Base-by-base conservation (phyloP, 306 rosid species). In the Lotus japonicus region DNA sequence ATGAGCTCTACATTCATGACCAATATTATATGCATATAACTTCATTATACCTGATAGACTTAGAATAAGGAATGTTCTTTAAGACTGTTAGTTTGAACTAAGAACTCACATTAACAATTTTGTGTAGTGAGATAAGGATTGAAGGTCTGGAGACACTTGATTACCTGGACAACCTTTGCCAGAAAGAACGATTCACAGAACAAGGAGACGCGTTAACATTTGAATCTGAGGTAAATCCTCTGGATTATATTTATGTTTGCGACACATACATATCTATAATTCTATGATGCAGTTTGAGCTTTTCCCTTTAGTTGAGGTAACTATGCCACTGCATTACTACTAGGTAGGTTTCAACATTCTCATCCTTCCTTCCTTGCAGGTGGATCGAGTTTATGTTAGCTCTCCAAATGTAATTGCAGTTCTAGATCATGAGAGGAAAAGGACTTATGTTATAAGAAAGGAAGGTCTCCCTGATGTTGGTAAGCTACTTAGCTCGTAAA, bases 401-500 rank as follows among this genome's bases (percentile, higher is more conserved):
- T 83, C 98, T 56, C 95, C 95, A 7, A 86, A 80, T 23, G 80
- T 76, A 58, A 70, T 94, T 48, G 98, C 97, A 4, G 87, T 94
- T 68, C 85, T 94, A 48, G 98, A 90, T 84, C 97, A 88, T 50
- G 96, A 88, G 80, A 90, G 82, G 73, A 90, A 94, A 72, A 73
- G 89, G 33, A 94, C 98, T 9, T 90, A 64, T 36, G 84, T 94
- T 11, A 82, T 94, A 19, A 81, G 91, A 80, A 90, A 90, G 86
- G 97, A 88, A 43, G 98, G 98, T 58, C 88, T 94, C n/a, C 97
- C 97, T 11, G 98, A 94, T 73, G 81, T 85, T 58, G 97, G 98
- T 92, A 88, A 86, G 92, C 78, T 41, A 55, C 52, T 19, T 18
- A 9, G 17, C 54, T 69, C 0, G 43, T 23, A 33, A 45, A 58